Percentiles rank a stretch among this genome's conserved stretches.
These are phyloP conservation scores for Globisporangium cystogenes DNA, from an alignment of 352 stramenopile genomes.

Conservation along the genomic window DNA sequence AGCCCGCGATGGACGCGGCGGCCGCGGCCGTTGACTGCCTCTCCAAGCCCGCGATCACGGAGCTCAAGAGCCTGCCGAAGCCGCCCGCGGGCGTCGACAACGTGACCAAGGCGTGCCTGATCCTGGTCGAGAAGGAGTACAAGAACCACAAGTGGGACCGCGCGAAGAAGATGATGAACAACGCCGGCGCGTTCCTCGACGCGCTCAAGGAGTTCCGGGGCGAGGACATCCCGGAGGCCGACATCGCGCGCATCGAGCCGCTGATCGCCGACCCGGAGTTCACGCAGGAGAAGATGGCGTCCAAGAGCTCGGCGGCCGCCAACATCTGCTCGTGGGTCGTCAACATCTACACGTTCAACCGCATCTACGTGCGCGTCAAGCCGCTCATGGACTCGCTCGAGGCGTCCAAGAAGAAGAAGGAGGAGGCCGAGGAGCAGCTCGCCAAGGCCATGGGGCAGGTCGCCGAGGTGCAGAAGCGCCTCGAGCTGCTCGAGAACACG, in stretches of 20 bases:
- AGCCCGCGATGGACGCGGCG: slow-evolving; percentile 96
- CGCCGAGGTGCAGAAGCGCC: slow-evolving; percentile 89
- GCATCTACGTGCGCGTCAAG: slow-evolving; percentile 99
- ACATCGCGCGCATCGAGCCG: slow-evolving; percentile 90
- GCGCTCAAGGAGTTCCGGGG: slow-evolving; percentile 91
- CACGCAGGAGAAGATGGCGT: slow-evolving; percentile 94
- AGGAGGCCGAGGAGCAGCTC: slow-evolving; percentile 91
- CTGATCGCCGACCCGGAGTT: slow-evolving; percentile 93
- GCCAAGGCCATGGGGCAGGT: slow-evolving; percentile 91
- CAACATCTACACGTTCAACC: slow-evolving; percentile 98
- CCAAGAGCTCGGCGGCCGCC: slow-evolving; percentile 94
- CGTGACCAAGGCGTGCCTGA: slow-evolving; percentile 95
- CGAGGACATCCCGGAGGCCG: slow-evolving; percentile 94
- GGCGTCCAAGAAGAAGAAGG: slow-evolving; percentile 91
- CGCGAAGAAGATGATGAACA: slow-evolving; percentile 99
- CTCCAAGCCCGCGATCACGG: slow-evolving; percentile 95
- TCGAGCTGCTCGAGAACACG: slow-evolving; percentile 91
- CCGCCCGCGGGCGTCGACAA: slow-evolving; percentile 94
- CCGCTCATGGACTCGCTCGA: slow-evolving; percentile 97
- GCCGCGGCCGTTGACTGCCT: slow-evolving; percentile 94
- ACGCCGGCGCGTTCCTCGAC: slow-evolving; percentile 94
- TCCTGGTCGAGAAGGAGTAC: slow-evolving; percentile 97
- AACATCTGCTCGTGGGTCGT: slow-evolving; percentile 98
- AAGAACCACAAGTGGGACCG: slow-evolving; percentile 98
- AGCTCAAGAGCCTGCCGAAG: slow-evolving; percentile 96